Conservation (phyloP, 192 early-diverging fungal species). For the Piromyces finnis region DNA sequence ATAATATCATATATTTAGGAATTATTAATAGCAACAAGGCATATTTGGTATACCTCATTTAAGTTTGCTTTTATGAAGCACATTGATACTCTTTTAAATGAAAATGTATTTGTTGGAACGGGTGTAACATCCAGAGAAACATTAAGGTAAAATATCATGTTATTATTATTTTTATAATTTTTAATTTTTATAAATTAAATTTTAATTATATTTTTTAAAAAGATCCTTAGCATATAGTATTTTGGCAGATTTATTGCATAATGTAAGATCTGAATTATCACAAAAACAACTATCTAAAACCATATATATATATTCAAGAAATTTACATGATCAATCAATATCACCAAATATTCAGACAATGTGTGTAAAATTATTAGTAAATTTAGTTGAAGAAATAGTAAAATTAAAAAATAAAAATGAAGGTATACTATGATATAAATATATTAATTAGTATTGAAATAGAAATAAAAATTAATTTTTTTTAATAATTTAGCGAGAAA, state of each 20-base stretch:
- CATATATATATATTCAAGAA: slow-evolving; percentile 79
- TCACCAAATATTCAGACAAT: slow-evolving; percentile 88
- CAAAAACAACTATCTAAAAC: slow-evolving; percentile 60
- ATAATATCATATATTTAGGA: slow-evolving; percentile 42
- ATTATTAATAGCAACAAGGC: slow-evolving; percentile 80
- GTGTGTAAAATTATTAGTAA: slow-evolving; percentile 84
- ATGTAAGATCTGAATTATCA: slow-evolving; percentile 72
- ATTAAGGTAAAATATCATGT: slow-evolving; percentile 28
- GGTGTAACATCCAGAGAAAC: slow-evolving; percentile 88
- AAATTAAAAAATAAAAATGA: slow-evolving; percentile 35
- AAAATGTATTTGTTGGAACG: slow-evolving; percentile 79
- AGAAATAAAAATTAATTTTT: too few relatives aligned
- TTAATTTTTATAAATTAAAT: background rate
- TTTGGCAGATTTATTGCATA: slow-evolving; percentile 89
- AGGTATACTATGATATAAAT: too few relatives aligned
- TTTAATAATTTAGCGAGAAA: slow-evolving; percentile 25
- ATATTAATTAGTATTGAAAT: too few relatives aligned
- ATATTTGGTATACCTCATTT: slow-evolving; percentile 87
- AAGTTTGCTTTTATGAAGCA: slow-evolving; percentile 72
- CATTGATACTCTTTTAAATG: slow-evolving; percentile 83
- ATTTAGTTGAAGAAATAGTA: slow-evolving; percentile 73
- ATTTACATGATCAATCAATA: slow-evolving; percentile 82
- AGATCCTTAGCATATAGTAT: slow-evolving; percentile 85
- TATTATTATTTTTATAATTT: background rate
- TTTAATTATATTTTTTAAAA: background rate